These are phyloP conservation scores for Actinomucor elegans DNA, from an alignment of 371 early-diverging fungal genomes.

Conservation along the genomic window DNA sequence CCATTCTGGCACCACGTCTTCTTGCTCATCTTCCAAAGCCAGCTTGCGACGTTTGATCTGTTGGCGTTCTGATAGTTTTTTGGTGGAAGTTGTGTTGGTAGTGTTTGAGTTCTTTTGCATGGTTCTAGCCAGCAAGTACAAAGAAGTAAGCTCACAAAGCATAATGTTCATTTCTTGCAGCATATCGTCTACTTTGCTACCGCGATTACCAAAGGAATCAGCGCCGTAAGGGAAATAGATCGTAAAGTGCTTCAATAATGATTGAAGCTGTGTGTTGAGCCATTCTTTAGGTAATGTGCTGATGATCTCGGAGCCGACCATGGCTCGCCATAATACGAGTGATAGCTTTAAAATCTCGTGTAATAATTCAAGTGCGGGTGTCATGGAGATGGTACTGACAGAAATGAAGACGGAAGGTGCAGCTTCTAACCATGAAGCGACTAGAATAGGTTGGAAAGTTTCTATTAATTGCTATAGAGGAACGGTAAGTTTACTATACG, in stretches of 20 bases:
- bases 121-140: constrained; percentile 53
- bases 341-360: constrained; percentile 57
- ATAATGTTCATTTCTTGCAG: constrained; percentile 72
- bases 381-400: constrained; percentile 29
- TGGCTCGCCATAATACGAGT: constrained; percentile 66
- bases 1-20: constrained; percentile 46
- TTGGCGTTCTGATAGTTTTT: constrained; percentile 17
- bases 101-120: constrained; percentile 3
- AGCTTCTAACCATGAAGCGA: constrained; percentile 74
- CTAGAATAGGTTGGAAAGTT: constrained; percentile 62
- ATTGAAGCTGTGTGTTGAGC: constrained; percentile 49
- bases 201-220: constrained; percentile 46
- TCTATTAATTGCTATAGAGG: constrained; percentile 40
- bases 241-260: constrained; percentile 62
- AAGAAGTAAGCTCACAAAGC: constrained; percentile 66
- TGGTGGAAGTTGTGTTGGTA: not conserved
- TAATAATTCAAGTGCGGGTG: constrained; percentile 51
- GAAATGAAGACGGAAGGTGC: constrained; percentile 65
- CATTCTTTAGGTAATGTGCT: constrained; percentile 26
- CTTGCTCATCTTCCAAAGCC: constrained; percentile 13
- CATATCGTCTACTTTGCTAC: constrained; percentile 53
- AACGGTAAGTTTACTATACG: not conserved
- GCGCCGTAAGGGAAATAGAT: constrained; percentile 77
- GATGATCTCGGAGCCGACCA: constrained; percentile 35
- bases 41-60: constrained; percentile 10